Percentiles rank a stretch among this genome's conserved stretches.
Conservation (phyloP, 345 rosid species). For the Populus alba region DNA sequence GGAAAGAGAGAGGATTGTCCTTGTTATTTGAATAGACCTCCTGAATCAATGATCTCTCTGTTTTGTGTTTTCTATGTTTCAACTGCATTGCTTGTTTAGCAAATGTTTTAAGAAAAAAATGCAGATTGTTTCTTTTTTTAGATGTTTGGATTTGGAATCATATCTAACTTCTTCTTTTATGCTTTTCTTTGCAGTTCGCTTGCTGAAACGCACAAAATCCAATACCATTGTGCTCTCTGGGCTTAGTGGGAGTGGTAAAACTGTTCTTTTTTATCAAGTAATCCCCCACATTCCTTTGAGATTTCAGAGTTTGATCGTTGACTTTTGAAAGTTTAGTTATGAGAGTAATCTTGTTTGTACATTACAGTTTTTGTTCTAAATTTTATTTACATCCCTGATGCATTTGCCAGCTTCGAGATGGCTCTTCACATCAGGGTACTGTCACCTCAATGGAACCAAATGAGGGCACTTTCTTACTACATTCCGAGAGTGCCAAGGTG, state of each 20-base stretch:
- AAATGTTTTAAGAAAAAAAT: neutral
- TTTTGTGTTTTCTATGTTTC: neutral
- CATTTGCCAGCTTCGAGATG: constrained; percentile 79
- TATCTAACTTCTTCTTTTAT: neutral
- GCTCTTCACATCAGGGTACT: constrained; percentile 76
- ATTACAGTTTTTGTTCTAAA: neutral
- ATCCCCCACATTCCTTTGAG: constrained; percentile 17
- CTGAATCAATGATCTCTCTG: neutral
- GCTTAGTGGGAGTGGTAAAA: constrained; percentile 83
- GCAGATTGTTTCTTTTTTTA: neutral
- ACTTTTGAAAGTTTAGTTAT: too few relatives aligned
- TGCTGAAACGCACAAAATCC: constrained; percentile 53
- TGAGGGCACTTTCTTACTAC: constrained; percentile 70
- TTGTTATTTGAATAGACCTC: neutral
- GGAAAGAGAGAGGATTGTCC: neutral
- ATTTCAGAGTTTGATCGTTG: neutral
- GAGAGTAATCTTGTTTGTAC: neutral
- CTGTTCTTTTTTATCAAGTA: constrained; percentile 77
- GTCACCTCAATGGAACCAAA: constrained; percentile 97
- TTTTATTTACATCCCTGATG: constrained; percentile 19
- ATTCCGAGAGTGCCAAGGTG: constrained; percentile 71
- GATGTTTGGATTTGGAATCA: neutral
- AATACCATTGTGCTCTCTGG: constrained; percentile 77
- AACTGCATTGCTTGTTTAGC: neutral
- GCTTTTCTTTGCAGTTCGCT: constrained; percentile 42